phyloP scores from a whole-genome alignment of 2,329 filamentous ascomycete species.

The Microdochium nivale region DNA sequence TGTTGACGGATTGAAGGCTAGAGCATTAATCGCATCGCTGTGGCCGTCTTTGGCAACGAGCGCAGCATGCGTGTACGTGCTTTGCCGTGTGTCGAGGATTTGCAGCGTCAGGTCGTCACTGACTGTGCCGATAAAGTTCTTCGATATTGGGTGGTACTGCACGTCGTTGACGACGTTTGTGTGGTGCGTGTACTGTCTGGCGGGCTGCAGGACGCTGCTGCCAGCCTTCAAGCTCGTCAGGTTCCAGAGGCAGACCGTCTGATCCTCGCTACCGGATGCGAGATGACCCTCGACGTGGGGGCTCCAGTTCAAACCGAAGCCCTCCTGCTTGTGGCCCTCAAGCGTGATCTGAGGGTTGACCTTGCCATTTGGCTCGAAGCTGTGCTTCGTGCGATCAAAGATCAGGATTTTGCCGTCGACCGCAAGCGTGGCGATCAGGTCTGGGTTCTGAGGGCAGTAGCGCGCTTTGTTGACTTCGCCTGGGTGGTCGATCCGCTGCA shows the following conservation, averaged over 20 bases:
- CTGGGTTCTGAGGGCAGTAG: conserved; percentile 95
- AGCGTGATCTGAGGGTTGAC: conserved; percentile 79
- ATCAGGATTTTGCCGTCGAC: conserved; percentile 82
- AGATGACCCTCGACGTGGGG: conserved; percentile 74
- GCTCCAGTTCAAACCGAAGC: conserved; percentile 90
- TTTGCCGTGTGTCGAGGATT: conserved; percentile 75
- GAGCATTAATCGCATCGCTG: conserved; percentile 86
- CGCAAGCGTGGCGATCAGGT: conserved; percentile 90
- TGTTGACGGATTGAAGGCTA: conserved; percentile 88
- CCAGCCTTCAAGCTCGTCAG: conserved; percentile 65
- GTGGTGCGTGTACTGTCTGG: conserved; percentile 77
- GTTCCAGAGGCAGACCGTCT: conserved; percentile 89
- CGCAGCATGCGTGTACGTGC: conserved; percentile 57
- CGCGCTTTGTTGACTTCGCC: conserved; percentile 97
- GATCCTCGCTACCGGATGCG: conserved; percentile 85
- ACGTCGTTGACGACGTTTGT: conserved; percentile 92
- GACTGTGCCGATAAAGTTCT: conserved; percentile 80
- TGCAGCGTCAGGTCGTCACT: conserved; percentile 93
- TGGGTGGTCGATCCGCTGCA: conserved; percentile 93
- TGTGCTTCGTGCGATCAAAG: conserved; percentile 94
- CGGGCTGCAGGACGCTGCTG: conserved; percentile 62
- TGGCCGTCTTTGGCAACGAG: conserved; percentile 68
- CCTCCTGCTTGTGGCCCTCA: conserved; percentile 76
- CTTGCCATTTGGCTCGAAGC: conserved; percentile 62
- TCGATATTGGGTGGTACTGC: conserved; percentile 83